These are phyloP conservation scores for Zelopaecilomyces penicillatus DNA, from an alignment of 2,329 filamentous ascomycete genomes.

Conservation along the genomic window DNA sequence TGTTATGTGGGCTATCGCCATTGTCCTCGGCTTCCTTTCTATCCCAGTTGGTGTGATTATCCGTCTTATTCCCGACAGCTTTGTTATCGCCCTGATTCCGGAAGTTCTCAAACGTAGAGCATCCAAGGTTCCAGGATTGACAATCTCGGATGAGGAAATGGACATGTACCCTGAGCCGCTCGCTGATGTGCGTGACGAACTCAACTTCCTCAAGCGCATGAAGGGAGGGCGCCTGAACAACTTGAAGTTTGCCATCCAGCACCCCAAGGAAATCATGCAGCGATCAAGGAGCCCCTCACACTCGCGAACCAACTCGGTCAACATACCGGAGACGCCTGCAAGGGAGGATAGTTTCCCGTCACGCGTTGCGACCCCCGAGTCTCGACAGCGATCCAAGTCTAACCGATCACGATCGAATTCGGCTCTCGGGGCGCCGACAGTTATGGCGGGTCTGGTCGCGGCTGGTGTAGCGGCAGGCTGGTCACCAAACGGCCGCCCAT, in stretches of 20 bases:
- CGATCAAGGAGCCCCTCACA: constrained; percentile 55
- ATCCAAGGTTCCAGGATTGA: constrained; percentile 43
- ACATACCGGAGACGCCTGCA: constrained; percentile 54
- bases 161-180: constrained; percentile 62
- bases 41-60: constrained; percentile 76
- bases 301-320: constrained; percentile 56
- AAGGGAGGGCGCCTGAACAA: constrained; percentile 77
- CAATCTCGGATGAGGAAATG: constrained; percentile 60
- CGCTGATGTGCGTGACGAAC: constrained; percentile 68
- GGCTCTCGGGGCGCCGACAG: constrained; percentile 63
- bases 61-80: constrained; percentile 70
- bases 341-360: constrained; percentile 44
- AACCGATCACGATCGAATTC: constrained; percentile 60
- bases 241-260: constrained; percentile 67
- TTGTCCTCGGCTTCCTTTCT: constrained; percentile 76
- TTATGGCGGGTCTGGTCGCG: constrained; percentile 78
- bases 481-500: constrained; percentile 56
- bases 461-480: constrained; percentile 68
- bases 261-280: constrained; percentile 61
- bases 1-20: constrained; percentile 80
- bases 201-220: constrained; percentile 70
- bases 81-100: constrained; percentile 46
- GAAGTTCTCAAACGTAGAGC: constrained; percentile 42
- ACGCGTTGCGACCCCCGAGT: constrained; percentile 47
- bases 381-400: constrained; percentile 58